Conservation (phyloP, 352 stramenopile species). For the Blastocystis hominis region DNA sequence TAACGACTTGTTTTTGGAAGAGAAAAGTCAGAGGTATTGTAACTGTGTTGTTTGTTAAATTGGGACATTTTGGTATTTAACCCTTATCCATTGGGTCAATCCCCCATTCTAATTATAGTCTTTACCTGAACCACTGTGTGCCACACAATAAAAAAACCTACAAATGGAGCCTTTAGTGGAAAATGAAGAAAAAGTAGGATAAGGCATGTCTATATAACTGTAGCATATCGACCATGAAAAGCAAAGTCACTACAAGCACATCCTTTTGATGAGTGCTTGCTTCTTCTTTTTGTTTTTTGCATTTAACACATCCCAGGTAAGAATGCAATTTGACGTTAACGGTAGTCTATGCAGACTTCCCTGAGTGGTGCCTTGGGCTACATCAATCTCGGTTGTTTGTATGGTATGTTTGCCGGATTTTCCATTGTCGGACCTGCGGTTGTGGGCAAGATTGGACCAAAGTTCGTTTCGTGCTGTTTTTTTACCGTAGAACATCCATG, state of each 20-base stretch:
- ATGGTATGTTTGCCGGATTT: slow-evolving; percentile 52
- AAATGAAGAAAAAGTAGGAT: neutral
- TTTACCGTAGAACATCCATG: slow-evolving; percentile 37
- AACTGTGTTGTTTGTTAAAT: neutral
- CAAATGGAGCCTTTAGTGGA: neutral
- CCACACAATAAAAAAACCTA: neutral
- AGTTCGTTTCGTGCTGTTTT: neutral
- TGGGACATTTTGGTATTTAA: neutral
- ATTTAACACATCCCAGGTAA: slow-evolving; percentile 59
- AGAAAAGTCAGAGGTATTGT: slow-evolving; percentile 37
- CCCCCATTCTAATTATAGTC: neutral
- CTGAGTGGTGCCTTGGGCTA: slow-evolving; percentile 18
- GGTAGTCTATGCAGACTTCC: slow-evolving; percentile 43
- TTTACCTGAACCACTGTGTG: neutral
- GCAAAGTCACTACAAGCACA: neutral
- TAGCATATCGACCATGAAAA: neutral
- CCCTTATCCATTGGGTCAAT: neutral
- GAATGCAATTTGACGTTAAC: neutral
- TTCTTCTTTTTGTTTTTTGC: slow-evolving; percentile 60
- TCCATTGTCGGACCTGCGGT: slow-evolving; percentile 56
- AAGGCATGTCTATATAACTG: neutral
- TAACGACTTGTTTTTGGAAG: slow-evolving; percentile 42
- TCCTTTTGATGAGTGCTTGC: slow-evolving; percentile 24
- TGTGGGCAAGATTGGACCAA: slow-evolving; percentile 44
- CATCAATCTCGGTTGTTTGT: slow-evolving; percentile 57